phyloP scores from a whole-genome alignment of 805 yeast species.

The Groenewaldozyma tartarivorans region DNA sequence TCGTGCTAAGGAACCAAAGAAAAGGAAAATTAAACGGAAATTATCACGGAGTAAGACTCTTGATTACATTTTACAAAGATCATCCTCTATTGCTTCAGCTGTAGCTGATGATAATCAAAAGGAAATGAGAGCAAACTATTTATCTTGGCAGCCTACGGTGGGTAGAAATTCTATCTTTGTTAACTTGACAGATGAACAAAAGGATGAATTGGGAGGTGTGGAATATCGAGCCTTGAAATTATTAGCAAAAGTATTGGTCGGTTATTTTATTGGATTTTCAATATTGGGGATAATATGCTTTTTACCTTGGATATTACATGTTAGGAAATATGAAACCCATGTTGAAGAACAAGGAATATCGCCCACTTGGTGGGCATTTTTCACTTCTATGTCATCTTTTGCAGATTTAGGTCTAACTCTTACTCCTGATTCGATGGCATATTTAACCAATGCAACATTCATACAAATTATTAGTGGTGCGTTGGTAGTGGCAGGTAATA shows the following conservation, averaged over 20 bases:
- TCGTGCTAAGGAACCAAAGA: not conserved
- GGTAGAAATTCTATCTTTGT: conserved; percentile 92
- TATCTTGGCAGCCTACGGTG: conserved; percentile 85
- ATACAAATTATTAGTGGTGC: conserved; percentile 53
- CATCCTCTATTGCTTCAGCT: not conserved
- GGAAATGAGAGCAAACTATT: conserved; percentile 37
- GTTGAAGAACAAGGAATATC: conserved; percentile 50
- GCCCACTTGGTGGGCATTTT: conserved; percentile 91
- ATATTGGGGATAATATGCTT: conserved; percentile 42
- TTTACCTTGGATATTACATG: conserved; percentile 38
- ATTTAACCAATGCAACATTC: conserved; percentile 57
- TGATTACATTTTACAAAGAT: not conserved
- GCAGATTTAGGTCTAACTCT: conserved; percentile 79
- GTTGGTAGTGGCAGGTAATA: conserved; percentile 83
- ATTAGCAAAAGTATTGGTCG: conserved; percentile 51
- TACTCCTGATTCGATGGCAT: conserved; percentile 69
- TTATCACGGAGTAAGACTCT: not conserved
- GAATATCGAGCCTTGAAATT: conserved; percentile 86
- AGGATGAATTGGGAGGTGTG: conserved; percentile 93
- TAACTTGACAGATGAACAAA: conserved; percentile 69
- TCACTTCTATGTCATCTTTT: conserved; percentile 70
- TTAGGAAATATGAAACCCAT: conserved; percentile 16
- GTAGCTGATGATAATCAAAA: not conserved
- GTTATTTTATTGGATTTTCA: conserved; percentile 73
- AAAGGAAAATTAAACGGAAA: not conserved